Percentiles rank a stretch among this genome's conserved stretches.
These are phyloP conservation scores for Lepidium aucheri DNA, from an alignment of 345 rosid genomes.

Conservation along the genomic window DNA sequence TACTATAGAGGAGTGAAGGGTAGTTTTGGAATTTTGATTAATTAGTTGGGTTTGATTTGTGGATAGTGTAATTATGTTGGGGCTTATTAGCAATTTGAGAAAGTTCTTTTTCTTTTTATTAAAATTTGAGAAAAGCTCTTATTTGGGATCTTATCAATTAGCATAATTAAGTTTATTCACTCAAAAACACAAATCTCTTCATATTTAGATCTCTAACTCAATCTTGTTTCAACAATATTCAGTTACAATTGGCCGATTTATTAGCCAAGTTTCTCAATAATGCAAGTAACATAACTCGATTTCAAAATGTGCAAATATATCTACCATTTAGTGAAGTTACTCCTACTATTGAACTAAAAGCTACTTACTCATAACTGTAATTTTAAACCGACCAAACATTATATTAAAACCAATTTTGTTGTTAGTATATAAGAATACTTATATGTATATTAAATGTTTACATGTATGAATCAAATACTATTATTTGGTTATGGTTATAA, in stretches of 20 bases:
- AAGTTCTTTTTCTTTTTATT: not conserved
- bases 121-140: not conserved
- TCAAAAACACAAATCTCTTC: too few relatives aligned
- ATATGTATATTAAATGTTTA: not conserved
- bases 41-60: not conserved
- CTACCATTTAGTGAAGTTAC: too few relatives aligned
- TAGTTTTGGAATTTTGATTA: slow-evolving; percentile 23
- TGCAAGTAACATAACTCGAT: too few relatives aligned
- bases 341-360: too few relatives aligned
- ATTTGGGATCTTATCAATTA: not conserved
- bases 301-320: too few relatives aligned
- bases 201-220: too few relatives aligned
- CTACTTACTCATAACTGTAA: too few relatives aligned
- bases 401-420: not conserved
- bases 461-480: not conserved
- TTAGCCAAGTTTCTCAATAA: too few relatives aligned
- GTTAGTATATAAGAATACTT: not conserved
- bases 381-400: too few relatives aligned
- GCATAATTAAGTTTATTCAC: not conserved
- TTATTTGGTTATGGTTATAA: not conserved
- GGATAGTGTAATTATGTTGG: slow-evolving; percentile 17
- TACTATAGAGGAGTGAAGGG: slow-evolving; percentile 67
- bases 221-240: too few relatives aligned
- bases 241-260: too few relatives aligned
- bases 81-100: slow-evolving; percentile 6